Base-by-base conservation (phyloP, 306 rosid species). In the Sesbania bispinosa region DNA sequence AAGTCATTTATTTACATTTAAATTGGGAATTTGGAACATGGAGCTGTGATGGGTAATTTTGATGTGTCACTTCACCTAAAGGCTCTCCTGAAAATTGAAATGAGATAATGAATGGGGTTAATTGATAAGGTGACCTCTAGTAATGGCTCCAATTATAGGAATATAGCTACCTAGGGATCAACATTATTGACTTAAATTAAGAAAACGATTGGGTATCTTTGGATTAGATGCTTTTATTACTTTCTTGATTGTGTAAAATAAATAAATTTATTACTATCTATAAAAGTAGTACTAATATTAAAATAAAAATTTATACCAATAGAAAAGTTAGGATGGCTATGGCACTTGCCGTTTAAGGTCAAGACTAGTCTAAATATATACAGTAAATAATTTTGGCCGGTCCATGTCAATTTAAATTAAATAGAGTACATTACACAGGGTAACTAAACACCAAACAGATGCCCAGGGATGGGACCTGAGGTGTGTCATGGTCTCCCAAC, bases 1-100 rank as follows among this genome's bases (percentile, higher is more conserved):
- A n/a, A 18, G n/a, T n/a, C n/a, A n/a, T n/a, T n/a, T n/a, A 46
- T 46, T 66, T 9, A 19, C 11, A 19, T 50, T 43, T 48, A 5
- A 18, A 33, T 48, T 32, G 60, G 47, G 43, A 57, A 42, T 54
- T 54, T 70, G 43, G 66, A 42, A 36, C 15, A 14, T 42, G 14
- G 10, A 30, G 19, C 10, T 30, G 15, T 30, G 9, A 10, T 7
- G 11, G 66, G 33, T 6, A 7, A 23, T 57, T 71, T 71, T 29
- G 67, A 71, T 71, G 24, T 43, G 47, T 30, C 67, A 71, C 59
- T 71, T 71, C 66, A 42, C 62, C 64, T 33, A 10, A 29, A 3
- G 27, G 10, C 46, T 33, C 66, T 33, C 66, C 29, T 59, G 66
- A 59, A 4, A 26, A 1, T 26, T 2, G 2, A 4, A 60, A 18